Evolutionary conservation across 805 yeast species (phyloP).

Genomic region (Candida michaelii): DNA sequence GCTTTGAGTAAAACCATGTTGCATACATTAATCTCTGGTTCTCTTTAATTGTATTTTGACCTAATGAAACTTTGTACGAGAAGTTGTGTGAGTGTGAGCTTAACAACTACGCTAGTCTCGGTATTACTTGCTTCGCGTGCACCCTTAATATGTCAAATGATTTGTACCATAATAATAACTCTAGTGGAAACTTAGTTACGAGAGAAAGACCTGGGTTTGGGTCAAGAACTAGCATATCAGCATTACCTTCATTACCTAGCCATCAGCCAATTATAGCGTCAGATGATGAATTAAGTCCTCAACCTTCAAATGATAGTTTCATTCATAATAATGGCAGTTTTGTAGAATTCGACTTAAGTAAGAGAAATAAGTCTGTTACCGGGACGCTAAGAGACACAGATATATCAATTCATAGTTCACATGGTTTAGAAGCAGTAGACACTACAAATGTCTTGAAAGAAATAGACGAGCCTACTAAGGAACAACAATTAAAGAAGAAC

Average conservation of each 20-base stretch:
- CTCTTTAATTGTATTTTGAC: too few species aligned
- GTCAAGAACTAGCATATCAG: constrained; percentile 14
- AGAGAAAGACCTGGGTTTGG: constrained; percentile 14
- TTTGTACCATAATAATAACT: constrained; percentile 5
- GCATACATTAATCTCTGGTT: constrained; percentile 66
- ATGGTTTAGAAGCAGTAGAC: background rate
- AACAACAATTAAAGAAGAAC: constrained; percentile 6
- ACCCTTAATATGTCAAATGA: constrained; percentile 2
- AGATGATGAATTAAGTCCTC: constrained; percentile 8
- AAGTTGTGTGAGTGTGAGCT: too few species aligned
- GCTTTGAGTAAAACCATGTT: constrained; percentile 99
- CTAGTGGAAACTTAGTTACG: constrained; percentile 6
- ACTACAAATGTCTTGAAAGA: constrained; percentile 1
- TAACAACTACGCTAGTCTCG: too few species aligned
- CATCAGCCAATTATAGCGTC: background rate
- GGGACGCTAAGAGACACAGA: constrained; percentile 6
- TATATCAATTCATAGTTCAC: background rate
- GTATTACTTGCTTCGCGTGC: too few species aligned
- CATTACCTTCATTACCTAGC: constrained; percentile 17
- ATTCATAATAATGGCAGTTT: constrained; percentile 13
- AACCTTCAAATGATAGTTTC: background rate
- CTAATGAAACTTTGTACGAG: too few species aligned
- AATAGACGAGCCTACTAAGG: background rate
- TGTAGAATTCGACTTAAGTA: constrained; percentile 17
- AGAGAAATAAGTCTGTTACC: background rate